Conservation (phyloP, 2,329 filamentous ascomycete genomes). For the Stachybotrys elegans region DNA sequence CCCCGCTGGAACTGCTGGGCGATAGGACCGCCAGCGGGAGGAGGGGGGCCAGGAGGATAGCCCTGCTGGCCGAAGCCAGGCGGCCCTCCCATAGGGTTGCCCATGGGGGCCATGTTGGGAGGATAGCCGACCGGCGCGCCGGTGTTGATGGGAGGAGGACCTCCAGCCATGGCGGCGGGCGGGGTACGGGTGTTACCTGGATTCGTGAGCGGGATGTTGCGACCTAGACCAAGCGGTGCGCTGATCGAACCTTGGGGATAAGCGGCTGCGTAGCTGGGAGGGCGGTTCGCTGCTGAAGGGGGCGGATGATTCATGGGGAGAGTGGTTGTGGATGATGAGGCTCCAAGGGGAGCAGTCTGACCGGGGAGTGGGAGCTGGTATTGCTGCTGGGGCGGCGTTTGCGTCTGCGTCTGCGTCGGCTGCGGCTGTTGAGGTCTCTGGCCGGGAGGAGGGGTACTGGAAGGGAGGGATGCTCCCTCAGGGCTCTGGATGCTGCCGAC, state of each 20-base stretch:
- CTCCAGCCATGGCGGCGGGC: conserved; percentile 56
- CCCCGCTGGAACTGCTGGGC: conserved; percentile 38
- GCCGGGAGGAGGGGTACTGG: conserved; percentile 31
- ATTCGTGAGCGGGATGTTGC: conserved; percentile 46
- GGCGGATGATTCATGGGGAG: conserved; percentile 60
- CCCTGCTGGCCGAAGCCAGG: conserved; percentile 38
- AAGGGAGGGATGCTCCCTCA: conserved; percentile 30
- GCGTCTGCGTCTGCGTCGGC: conserved; percentile 13
- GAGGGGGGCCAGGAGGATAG: conserved; percentile 43
- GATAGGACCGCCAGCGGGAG: conserved; percentile 27
- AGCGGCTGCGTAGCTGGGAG: conserved; percentile 59
- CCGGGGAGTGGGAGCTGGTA: conserved; percentile 27
- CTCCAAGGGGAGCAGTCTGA: conserved; percentile 28
- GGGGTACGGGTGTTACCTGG: conserved; percentile 49
- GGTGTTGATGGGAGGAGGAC: conserved; percentile 64
- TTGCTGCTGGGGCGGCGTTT: conserved; percentile 9
- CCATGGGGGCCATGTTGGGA: conserved; percentile 43
- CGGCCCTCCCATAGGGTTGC: conserved; percentile 28
- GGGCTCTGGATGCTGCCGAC: conserved; percentile 53
- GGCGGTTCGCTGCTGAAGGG: conserved; percentile 45
- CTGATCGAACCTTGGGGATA: conserved; percentile 41
- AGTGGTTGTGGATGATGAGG: conserved; percentile 39
- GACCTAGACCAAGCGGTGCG: conserved; percentile 38
- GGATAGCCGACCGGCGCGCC: conserved; percentile 57
- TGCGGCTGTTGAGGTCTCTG: conserved; percentile 45